Evolutionary conservation across 2,329 filamentous ascomycete genomes (phyloP).

Genomic region (Arachnopeziza araneosa): DNA sequence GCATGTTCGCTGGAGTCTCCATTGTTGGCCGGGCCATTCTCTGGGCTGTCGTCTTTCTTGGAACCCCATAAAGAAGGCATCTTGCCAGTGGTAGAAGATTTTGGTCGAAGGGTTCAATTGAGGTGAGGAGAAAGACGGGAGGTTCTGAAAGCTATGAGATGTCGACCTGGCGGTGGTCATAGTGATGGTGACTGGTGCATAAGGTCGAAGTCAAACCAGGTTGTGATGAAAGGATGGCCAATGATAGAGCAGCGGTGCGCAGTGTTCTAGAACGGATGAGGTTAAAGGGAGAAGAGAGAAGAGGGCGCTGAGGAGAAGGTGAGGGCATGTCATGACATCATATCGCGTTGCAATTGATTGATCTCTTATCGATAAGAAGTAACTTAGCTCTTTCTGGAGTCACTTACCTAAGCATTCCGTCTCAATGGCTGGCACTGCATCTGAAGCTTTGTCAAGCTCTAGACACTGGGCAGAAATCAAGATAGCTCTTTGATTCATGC

Average conservation of each 20-base stretch:
- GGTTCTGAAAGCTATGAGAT: no score
- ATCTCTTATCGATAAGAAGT: background rate
- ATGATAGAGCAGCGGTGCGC: background rate
- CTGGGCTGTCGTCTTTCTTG: conserved; percentile 37
- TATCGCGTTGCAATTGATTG: background rate
- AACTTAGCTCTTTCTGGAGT: no score
- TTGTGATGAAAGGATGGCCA: background rate
- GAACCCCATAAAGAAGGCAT: conserved; percentile 52
- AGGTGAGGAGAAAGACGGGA: background rate
- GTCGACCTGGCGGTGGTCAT: no score
- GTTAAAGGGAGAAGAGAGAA: no score
- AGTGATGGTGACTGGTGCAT: no score
- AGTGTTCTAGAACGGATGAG: background rate
- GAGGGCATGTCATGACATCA: background rate
- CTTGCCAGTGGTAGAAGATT: conserved; percentile 6
- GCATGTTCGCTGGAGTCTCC: conserved; percentile 17
- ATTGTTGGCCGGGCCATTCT: conserved; percentile 1
- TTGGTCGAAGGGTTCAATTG: background rate
- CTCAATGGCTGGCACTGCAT: background rate
- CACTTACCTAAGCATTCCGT: no score
- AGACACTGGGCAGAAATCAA: no score
- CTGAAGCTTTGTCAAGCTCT: background rate
- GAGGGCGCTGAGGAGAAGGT: no score
- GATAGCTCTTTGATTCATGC: background rate
- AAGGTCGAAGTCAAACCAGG: background rate